Conservation (phyloP, 306 rosid genomes). For the Glycyrrhiza uralensis region DNA sequence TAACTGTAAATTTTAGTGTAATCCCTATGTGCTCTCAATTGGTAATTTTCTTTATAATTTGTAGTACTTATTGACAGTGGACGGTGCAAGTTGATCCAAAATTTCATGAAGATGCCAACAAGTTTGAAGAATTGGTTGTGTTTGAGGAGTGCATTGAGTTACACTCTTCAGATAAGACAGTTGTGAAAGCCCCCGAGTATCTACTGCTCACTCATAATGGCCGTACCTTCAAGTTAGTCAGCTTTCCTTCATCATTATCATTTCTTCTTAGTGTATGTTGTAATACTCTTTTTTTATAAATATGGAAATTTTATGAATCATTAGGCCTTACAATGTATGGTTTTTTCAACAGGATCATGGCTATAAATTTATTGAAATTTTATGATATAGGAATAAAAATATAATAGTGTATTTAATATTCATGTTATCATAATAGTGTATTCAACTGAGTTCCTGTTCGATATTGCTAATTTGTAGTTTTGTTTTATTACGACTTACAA, state of each 20-base stretch:
- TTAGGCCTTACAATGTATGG: background rate
- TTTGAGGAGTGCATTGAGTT: conserved; percentile 93
- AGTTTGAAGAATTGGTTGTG: conserved; percentile 78
- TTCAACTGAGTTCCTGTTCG: conserved; percentile 19
- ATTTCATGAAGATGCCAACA: conserved; percentile 86
- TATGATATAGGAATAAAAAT: background rate
- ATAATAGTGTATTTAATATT: background rate
- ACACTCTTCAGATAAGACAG: conserved; percentile 60
- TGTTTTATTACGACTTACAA: conserved; percentile 10
- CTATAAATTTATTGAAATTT: background rate
- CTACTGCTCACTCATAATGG: conserved; percentile 91
- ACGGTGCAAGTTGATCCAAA: conserved; percentile 80
- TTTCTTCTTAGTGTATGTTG: background rate
- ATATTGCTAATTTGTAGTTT: conserved; percentile 7
- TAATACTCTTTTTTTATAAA: background rate
- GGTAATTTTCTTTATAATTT: conserved; percentile 22
- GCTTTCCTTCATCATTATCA: conserved; percentile 22
- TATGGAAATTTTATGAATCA: background rate
- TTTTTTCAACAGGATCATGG: background rate
- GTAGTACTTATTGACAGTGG: conserved; percentile 66
- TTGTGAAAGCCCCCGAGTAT: conserved; percentile 83
- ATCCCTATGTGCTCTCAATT: background rate
- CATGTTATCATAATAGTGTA: background rate
- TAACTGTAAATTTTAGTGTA: background rate
- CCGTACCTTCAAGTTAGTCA: conserved; percentile 83